These are phyloP conservation scores for Zygosaccharomyces bisporus DNA, from an alignment of 805 yeast genomes.

Conservation along the genomic window DNA sequence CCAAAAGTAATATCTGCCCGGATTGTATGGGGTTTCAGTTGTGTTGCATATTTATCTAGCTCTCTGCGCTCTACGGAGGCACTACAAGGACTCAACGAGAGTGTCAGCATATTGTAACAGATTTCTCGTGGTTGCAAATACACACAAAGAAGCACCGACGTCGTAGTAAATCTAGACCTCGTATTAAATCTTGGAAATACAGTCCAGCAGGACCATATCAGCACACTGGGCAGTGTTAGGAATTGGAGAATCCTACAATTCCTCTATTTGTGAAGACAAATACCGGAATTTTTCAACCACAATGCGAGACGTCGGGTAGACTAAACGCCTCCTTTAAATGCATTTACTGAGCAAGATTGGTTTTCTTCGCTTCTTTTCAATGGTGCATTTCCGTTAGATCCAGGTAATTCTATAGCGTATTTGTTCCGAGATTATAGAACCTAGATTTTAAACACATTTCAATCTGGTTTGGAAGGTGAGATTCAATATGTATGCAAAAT, in stretches of 20 bases:
- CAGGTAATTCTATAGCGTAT: slow-evolving; percentile 9
- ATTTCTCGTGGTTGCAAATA: slow-evolving; percentile 12
- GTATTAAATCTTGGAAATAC: slow-evolving; percentile 3
- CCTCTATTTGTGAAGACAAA: background rate
- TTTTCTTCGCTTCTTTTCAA: slow-evolving; percentile 9
- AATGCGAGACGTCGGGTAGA: slow-evolving; percentile 8
- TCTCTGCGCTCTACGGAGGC: slow-evolving; percentile 14
- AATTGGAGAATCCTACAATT: slow-evolving; percentile 13
- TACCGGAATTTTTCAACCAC: slow-evolving; percentile 1
- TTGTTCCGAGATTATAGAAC: slow-evolving; percentile 9
- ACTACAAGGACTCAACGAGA: slow-evolving; percentile 8
- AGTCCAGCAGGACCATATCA: slow-evolving; percentile 10
- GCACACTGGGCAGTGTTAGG: slow-evolving; percentile 12
- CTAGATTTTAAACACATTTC: background rate
- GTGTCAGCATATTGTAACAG: slow-evolving; percentile 10
- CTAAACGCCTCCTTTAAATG: slow-evolving; percentile 12
- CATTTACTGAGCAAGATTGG: slow-evolving; percentile 11
- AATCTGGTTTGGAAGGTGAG: no score
- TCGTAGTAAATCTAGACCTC: slow-evolving; percentile 3
- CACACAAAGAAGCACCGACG: slow-evolving; percentile 11
- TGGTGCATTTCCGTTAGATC: slow-evolving; percentile 12
- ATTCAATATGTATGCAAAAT: no score
- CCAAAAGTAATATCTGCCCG: slow-evolving; percentile 10
- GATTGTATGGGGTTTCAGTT: slow-evolving; percentile 12
- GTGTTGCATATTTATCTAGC: slow-evolving; percentile 11